Evolutionary conservation across 1,284 basidiomycete species (phyloP).

Genomic region (Ganoderma boninense): DNA sequence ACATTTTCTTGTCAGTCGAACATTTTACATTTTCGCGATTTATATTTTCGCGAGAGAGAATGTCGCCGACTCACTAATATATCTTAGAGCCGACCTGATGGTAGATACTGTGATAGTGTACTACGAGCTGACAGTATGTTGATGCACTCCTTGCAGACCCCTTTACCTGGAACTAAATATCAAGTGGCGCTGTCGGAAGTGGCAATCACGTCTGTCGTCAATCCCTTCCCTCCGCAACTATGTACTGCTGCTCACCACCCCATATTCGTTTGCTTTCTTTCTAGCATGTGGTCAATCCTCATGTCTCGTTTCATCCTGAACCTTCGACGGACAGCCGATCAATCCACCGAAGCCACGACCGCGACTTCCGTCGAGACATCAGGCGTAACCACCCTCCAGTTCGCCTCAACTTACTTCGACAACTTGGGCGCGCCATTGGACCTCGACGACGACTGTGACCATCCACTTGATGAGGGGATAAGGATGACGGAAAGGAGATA

Average conservation of each 20-base stretch:
- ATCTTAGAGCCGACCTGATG: background rate
- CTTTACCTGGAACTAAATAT: background rate
- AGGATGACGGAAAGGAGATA: background rate
- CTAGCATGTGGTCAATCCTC: slow-evolving; percentile 17
- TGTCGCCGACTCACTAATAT: background rate
- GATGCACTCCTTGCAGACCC: background rate
- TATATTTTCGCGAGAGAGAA: too few relatives aligned
- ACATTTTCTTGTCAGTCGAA: background rate
- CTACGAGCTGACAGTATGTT: background rate
- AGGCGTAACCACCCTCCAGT: background rate
- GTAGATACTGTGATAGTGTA: background rate
- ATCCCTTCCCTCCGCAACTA: background rate
- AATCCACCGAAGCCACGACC: background rate
- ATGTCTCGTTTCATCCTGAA: slow-evolving; percentile 27
- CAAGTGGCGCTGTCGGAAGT: background rate
- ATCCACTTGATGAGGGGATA: background rate
- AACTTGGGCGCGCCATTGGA: background rate
- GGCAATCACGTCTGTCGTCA: background rate
- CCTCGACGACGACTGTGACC: background rate
- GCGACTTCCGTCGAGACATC: background rate
- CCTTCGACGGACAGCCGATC: slow-evolving; percentile 8
- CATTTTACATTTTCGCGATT: too few relatives aligned
- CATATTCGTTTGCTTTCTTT: background rate
- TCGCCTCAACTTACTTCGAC: background rate
- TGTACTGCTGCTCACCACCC: background rate